Conservation (phyloP, 441 rosid genomes). For the Erysimum cheiri region DNA sequence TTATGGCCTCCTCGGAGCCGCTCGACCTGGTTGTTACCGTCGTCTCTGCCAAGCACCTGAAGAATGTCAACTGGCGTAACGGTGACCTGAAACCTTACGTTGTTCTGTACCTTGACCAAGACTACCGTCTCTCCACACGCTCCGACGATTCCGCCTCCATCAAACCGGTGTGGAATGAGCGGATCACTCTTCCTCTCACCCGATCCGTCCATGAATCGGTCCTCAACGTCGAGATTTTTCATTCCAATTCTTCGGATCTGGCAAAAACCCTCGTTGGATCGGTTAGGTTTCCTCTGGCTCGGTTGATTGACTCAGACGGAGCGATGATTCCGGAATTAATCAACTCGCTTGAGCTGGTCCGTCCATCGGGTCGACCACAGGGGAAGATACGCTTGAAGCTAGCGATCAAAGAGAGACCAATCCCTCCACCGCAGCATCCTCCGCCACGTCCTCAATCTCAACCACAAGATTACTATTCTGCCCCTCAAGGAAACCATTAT, state of each 20-base stretch:
- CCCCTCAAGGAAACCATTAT: constrained; percentile 47
- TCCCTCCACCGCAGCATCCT: constrained; percentile 46
- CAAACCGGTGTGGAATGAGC: constrained; percentile 69
- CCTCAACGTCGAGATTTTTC: constrained; percentile 59
- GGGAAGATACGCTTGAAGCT: constrained; percentile 56
- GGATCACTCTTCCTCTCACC: constrained; percentile 52
- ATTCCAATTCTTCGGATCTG: constrained; percentile 59
- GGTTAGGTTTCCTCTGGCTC: constrained; percentile 51
- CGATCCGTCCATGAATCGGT: constrained; percentile 50
- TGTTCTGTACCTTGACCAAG: constrained; percentile 53
- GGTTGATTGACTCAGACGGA: constrained; percentile 46
- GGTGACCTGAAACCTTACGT: constrained; percentile 65
- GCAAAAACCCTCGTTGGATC: constrained; percentile 60
- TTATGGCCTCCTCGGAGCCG: constrained; percentile 51
- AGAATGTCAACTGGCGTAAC: constrained; percentile 70
- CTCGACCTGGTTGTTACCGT: constrained; percentile 54
- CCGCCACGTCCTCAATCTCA: constrained; percentile 48
- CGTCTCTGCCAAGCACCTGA: constrained; percentile 62
- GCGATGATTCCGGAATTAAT: constrained; percentile 34
- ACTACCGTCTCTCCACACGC: constrained; percentile 58
- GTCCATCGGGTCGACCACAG: constrained; percentile 66
- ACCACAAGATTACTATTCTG: constrained; percentile 44
- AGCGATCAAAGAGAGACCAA: constrained; percentile 48
- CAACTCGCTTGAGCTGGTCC: constrained; percentile 51
- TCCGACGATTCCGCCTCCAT: constrained; percentile 49